Evolutionary conservation across 495 filamentous ascomycete genomes (phyloP).

Genomic region (Peziza echinospora): DNA sequence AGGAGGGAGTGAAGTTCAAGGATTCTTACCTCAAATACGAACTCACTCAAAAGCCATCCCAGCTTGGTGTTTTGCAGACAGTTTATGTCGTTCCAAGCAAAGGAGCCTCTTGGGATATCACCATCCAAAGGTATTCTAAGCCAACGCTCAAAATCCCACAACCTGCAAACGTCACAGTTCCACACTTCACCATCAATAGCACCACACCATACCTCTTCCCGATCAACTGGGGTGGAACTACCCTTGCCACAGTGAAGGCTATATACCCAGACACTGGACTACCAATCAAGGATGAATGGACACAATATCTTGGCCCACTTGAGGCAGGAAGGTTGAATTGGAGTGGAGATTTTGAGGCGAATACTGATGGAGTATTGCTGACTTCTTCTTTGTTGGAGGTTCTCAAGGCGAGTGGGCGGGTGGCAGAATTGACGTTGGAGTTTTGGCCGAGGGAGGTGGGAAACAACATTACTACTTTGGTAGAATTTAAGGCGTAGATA

Average conservation of each 20-base stretch:
- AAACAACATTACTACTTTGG: neutral
- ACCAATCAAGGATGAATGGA: constrained; percentile 37
- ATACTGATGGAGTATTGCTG: constrained; percentile 5
- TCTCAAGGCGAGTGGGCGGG: constrained; percentile 6
- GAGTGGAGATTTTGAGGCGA: constrained; percentile 18
- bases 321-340: constrained; percentile 26
- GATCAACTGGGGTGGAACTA: constrained; percentile 1
- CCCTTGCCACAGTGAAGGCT: constrained; percentile 33
- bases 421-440: constrained; percentile 8
- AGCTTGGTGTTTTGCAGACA: constrained; percentile 29
- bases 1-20: constrained; percentile 27
- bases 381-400: constrained; percentile 6
- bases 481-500: no score
- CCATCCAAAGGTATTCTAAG: constrained; percentile 28
- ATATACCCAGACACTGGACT: constrained; percentile 26
- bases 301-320: constrained; percentile 30
- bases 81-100: constrained; percentile 26
- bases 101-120: no score
- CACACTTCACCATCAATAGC: constrained; percentile 30
- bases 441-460: neutral
- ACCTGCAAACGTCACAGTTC: constrained; percentile 25
- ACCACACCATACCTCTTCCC: constrained; percentile 2
- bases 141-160: constrained; percentile 29
- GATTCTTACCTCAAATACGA: constrained; percentile 28
- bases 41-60: constrained; percentile 21